phyloP scores from a whole-genome alignment of 345 rosid species.

The Murraya koenigii region DNA sequence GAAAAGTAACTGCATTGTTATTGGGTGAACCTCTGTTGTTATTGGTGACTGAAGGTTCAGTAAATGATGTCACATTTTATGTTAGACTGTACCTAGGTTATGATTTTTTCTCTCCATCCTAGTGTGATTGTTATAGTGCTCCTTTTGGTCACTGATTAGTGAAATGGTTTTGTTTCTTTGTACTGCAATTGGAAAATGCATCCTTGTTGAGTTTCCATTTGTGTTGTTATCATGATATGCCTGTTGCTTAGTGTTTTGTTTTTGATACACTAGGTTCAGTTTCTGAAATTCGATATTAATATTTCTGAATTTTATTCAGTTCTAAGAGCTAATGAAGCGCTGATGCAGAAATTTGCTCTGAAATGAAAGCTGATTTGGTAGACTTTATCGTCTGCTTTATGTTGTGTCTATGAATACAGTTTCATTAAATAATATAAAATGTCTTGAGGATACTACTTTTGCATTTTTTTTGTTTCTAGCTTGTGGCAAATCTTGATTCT shows the following conservation, averaged over 20 bases:
- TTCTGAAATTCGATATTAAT: background rate
- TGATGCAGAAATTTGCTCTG: background rate
- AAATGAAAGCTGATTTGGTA: background rate
- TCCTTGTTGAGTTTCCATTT: background rate
- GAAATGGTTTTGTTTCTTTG: background rate
- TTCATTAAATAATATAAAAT: background rate
- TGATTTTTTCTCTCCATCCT: background rate
- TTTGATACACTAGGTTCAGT: background rate
- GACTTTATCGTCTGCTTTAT: background rate
- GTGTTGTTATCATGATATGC: background rate
- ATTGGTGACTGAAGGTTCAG: slow-evolving; percentile 45
- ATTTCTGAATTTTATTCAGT: too few relatives aligned
- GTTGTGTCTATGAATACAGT: background rate
- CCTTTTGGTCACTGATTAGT: background rate
- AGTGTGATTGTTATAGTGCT: background rate
- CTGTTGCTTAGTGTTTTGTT: background rate
- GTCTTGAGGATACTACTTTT: background rate
- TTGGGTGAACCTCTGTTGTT: slow-evolving; percentile 53
- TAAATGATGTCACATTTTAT: slow-evolving; percentile 41
- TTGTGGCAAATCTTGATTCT: background rate
- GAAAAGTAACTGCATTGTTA: slow-evolving; percentile 41
- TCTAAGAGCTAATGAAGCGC: background rate
- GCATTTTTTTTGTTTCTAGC: background rate
- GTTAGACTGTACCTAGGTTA: background rate
- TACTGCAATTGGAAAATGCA: background rate